These are phyloP conservation scores for Eucalyptus marginata DNA, from an alignment of 345 rosid genomes.

Conservation along the genomic window DNA sequence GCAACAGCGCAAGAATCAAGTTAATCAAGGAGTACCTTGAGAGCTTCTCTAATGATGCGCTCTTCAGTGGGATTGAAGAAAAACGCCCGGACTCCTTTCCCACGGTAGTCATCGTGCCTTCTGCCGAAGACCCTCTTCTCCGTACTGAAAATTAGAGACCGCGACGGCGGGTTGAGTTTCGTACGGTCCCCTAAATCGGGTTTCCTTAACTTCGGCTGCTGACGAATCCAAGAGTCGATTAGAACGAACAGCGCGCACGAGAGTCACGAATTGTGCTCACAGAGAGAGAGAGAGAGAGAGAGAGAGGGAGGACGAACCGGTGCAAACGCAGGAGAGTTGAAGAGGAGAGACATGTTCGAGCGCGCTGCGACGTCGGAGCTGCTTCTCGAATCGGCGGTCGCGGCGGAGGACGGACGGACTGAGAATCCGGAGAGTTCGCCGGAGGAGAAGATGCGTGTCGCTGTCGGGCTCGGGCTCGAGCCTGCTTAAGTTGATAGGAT, in stretches of 20 bases:
- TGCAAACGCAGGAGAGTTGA: neutral
- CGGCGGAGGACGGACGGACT: neutral
- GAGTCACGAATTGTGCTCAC: neutral
- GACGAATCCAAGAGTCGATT: neutral
- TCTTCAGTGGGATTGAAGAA: constrained; percentile 24
- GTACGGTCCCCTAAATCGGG: neutral
- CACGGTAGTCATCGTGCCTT: neutral
- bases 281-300: neutral
- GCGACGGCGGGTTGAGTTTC: neutral
- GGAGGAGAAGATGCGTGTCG: neutral
- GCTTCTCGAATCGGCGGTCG: neutral
- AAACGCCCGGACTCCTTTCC: constrained; percentile 6
- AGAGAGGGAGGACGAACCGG: neutral
- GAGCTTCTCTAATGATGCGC: constrained; percentile 40
- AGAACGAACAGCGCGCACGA: neutral
- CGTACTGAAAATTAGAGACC: neutral
- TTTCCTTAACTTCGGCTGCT: neutral
- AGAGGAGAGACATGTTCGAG: neutral
- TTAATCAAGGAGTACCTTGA: constrained; percentile 15
- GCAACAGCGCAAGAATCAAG: neutral
- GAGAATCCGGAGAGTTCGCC: neutral
- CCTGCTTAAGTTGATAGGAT: neutral
- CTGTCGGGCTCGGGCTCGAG: neutral
- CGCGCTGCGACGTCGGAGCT: neutral
- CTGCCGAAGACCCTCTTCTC: neutral